Conservation (phyloP, 2,329 filamentous ascomycete genomes). For the Sarocladium brachiariae region DNA sequence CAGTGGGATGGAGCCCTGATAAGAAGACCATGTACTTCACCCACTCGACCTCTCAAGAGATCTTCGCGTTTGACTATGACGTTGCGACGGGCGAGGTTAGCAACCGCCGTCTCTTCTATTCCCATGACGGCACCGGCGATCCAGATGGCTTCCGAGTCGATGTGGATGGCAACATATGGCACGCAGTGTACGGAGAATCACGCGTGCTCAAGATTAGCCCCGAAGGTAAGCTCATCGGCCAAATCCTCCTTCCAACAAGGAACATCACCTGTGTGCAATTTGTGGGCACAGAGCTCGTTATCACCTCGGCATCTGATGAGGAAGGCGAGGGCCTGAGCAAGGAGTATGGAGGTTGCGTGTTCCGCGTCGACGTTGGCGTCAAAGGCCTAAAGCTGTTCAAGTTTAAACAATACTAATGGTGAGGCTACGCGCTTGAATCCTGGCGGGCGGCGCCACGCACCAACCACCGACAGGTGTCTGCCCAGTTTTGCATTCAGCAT, state of each 20-base stretch:
- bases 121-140: constrained; percentile 56
- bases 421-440: no score
- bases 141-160: constrained; percentile 86
- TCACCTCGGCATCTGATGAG: constrained; percentile 69
- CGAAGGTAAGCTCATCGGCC: constrained; percentile 62
- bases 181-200: constrained; percentile 73
- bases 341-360: constrained; percentile 63
- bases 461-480: no score
- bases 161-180: constrained; percentile 80
- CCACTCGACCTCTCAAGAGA: constrained; percentile 63
- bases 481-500: no score
- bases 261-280: constrained; percentile 80
- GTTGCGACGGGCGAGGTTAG: constrained; percentile 51
- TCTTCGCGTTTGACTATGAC: constrained; percentile 72
- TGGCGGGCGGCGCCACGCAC: no score
- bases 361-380: constrained; percentile 70
- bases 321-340: constrained; percentile 57
- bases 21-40: constrained; percentile 55
- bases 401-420: constrained; percentile 34
- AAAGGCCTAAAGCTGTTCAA: constrained; percentile 56
- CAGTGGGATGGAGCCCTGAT: constrained; percentile 13
- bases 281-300: constrained; percentile 65
- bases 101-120: constrained; percentile 67
- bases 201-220: constrained; percentile 69
- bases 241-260: constrained; percentile 68